These are phyloP conservation scores for Neurospora sp. DNA, from an alignment of 495 filamentous ascomycete species.

Conservation along the genomic window DNA sequence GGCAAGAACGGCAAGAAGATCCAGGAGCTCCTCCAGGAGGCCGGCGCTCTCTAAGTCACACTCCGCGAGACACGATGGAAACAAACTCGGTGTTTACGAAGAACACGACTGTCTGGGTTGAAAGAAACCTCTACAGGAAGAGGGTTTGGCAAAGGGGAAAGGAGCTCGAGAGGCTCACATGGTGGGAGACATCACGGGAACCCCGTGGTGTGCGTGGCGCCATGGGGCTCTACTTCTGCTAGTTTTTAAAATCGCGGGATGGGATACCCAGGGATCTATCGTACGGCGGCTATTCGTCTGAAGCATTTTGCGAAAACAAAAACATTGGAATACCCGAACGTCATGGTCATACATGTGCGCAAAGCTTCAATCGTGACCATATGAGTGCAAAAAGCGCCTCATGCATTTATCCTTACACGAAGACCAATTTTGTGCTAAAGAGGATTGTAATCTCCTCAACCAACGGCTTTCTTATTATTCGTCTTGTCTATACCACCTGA, in stretches of 20 bases:
- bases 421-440: background rate
- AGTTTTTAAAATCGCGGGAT: background rate
- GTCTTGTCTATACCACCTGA: slow-evolving; percentile 41
- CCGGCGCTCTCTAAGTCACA: slow-evolving; percentile 23
- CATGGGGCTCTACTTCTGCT: background rate
- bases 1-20: slow-evolving; percentile 30
- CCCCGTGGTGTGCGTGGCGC: background rate
- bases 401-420: background rate
- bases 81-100: background rate
- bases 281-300: background rate
- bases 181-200: background rate
- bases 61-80: background rate
- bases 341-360: background rate
- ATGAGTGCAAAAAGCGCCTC: background rate
- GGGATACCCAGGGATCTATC: background rate
- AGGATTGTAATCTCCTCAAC: background rate
- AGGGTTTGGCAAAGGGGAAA: background rate
- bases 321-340: background rate
- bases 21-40: slow-evolving; percentile 27
- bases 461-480: background rate
- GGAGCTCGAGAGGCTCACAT: background rate
- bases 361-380: background rate
- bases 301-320: background rate
- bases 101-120: background rate
- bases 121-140: background rate